Evolutionary conservation across 331 rosid species (phyloP).

Genomic region (Prunus yedoensis): DNA sequence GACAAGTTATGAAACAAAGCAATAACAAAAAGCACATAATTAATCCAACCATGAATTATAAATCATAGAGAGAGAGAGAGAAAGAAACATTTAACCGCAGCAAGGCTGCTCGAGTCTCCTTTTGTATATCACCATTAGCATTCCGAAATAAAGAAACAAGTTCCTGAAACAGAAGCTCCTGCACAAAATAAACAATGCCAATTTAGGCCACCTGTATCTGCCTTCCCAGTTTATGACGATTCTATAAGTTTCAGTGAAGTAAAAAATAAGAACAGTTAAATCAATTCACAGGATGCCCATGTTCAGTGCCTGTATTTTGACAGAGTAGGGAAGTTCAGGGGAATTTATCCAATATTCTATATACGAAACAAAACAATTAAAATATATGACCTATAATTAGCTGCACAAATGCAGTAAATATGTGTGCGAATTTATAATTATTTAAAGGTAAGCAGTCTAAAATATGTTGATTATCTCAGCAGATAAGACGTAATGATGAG

Average conservation of each 20-base stretch:
- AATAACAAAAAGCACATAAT: neutral
- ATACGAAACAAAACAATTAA: no score
- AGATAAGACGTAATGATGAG: neutral
- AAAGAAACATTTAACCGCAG: slow-evolving; percentile 58
- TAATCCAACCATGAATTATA: neutral
- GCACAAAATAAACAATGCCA: slow-evolving; percentile 19
- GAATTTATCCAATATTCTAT: no score
- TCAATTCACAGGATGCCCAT: neutral
- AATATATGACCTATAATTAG: no score
- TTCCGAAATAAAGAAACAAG: slow-evolving; percentile 56
- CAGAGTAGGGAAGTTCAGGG: no score
- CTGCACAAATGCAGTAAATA: no score
- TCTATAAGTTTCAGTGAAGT: no score
- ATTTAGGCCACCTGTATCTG: slow-evolving; percentile 7
- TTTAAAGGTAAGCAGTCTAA: no score
- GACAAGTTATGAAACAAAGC: neutral
- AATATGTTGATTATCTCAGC: no score
- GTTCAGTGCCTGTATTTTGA: neutral
- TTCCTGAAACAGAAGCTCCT: slow-evolving; percentile 64
- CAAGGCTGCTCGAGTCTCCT: slow-evolving; percentile 66
- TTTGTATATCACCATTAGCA: slow-evolving; percentile 60
- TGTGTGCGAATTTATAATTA: no score
- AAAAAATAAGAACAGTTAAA: neutral
- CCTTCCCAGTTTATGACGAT: neutral
- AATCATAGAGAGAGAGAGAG: slow-evolving; percentile 14